Evolutionary conservation across 139 green algal species (phyloP).

Genomic region (Haematococcus sp.): DNA sequence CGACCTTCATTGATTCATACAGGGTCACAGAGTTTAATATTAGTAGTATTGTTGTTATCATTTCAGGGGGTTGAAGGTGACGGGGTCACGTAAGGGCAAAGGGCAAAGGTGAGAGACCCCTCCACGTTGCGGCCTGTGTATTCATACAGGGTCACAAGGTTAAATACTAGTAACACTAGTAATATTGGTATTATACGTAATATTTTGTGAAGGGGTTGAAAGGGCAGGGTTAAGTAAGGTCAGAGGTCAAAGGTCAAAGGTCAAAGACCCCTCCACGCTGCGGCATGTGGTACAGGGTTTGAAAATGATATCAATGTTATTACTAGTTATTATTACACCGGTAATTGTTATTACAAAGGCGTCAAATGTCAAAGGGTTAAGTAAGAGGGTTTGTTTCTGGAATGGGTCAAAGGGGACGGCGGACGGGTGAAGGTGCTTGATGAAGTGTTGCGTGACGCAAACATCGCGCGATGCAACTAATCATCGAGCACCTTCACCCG

Average conservation of each 20-base stretch:
- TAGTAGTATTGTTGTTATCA: not conserved
- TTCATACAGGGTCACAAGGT: not conserved
- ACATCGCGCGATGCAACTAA: too few species aligned
- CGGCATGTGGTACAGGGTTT: too few species aligned
- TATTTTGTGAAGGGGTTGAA: not conserved
- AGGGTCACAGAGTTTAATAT: not conserved
- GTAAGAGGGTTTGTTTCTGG: too few species aligned
- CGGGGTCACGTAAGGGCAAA: not conserved
- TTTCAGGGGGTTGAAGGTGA: not conserved
- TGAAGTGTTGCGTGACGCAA: too few species aligned
- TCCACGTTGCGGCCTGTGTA: conserved; percentile 40
- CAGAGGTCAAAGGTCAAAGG: not conserved
- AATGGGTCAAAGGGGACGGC: too few species aligned
- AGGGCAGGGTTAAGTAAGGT: not conserved
- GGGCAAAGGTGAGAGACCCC: conserved; percentile 11
- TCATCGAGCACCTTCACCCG: too few species aligned
- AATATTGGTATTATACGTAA: not conserved
- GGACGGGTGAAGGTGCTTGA: too few species aligned
- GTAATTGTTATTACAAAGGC: too few species aligned
- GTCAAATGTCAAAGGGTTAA: too few species aligned
- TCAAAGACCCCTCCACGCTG: conserved; percentile 38
- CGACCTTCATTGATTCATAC: not conserved
- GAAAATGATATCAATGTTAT: too few species aligned
- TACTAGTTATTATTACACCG: too few species aligned
- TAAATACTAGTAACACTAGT: too few species aligned